Evolutionary conservation across 129 eudicot species (phyloP).

Genomic region (carrot (Daucus carota)): DNA sequence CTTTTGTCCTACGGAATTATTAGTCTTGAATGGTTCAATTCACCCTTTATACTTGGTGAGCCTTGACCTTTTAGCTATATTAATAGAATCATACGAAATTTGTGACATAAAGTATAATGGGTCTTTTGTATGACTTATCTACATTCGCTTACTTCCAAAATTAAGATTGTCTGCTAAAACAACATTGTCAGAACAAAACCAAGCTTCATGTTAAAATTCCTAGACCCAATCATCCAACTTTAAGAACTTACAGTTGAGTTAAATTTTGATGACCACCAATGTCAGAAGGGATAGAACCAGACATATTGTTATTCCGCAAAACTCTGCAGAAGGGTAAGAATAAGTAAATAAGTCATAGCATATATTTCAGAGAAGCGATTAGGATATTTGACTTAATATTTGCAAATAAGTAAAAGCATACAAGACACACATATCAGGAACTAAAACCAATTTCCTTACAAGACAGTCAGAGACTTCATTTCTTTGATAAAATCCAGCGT

Average conservation of each 20-base stretch:
- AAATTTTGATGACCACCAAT: slow-evolving; percentile 46
- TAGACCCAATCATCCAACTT: background rate
- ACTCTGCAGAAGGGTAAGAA: slow-evolving; percentile 25
- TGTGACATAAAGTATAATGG: background rate
- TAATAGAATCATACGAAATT: background rate
- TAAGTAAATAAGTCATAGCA: slow-evolving; percentile 5
- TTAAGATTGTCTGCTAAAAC: background rate
- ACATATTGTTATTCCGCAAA: slow-evolving; percentile 57
- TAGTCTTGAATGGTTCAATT: background rate
- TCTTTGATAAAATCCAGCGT: slow-evolving; percentile 1
- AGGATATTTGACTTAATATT: background rate
- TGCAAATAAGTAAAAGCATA: background rate
- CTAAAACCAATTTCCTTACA: slow-evolving; percentile 4
- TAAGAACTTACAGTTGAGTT: slow-evolving; percentile 49
- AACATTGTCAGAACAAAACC: background rate
- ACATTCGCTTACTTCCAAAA: background rate
- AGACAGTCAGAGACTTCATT: slow-evolving; percentile 6
- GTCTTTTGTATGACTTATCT: background rate
- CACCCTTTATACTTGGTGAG: background rate
- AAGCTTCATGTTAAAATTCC: background rate
- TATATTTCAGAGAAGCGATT: background rate
- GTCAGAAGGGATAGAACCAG: slow-evolving; percentile 62
- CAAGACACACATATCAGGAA: background rate
- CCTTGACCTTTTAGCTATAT: background rate
- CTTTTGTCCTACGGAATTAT: background rate